Conservation (phyloP, 352 stramenopile genomes). For the Phytophthora colocasiae region DNA sequence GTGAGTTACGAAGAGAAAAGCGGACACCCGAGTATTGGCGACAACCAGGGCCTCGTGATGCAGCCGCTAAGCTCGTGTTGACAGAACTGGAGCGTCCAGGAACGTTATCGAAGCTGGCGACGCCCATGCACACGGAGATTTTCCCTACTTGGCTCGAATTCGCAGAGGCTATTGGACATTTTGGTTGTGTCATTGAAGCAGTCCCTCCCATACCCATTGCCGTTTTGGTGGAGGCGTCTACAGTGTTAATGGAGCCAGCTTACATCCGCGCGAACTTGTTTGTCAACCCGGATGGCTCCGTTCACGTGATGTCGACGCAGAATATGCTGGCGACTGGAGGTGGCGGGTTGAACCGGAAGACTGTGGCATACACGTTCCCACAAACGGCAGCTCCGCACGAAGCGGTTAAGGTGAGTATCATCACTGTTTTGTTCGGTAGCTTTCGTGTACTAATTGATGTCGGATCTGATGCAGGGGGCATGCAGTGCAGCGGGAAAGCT, state of each 20-base stretch:
- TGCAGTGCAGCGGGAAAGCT: conserved; percentile 26
- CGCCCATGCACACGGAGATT: conserved; percentile 46
- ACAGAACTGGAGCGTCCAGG: conserved; percentile 60
- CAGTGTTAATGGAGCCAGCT: conserved; percentile 27
- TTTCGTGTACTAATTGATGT: background rate
- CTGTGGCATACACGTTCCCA: conserved; percentile 77
- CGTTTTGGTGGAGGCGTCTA: background rate
- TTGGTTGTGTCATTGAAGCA: conserved; percentile 86
- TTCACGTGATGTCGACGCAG: conserved; percentile 77
- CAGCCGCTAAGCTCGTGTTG: conserved; percentile 58
- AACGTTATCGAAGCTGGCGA: conserved; percentile 36
- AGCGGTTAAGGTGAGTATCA: conserved; percentile 57
- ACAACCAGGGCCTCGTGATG: conserved; percentile 71
- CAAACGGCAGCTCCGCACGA: conserved; percentile 80
- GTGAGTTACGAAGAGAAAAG: conserved; percentile 70
- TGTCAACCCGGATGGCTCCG: conserved; percentile 69
- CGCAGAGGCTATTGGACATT: conserved; percentile 57
- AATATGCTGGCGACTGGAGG: conserved; percentile 51
- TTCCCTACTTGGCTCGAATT: conserved; percentile 78
- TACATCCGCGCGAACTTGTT: conserved; percentile 82
- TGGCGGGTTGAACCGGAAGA: conserved; percentile 38
- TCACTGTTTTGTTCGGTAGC: background rate
- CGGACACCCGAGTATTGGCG: conserved; percentile 71
- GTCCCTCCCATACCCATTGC: conserved; percentile 39
- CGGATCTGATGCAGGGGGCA: conserved; percentile 22